phyloP scores from a whole-genome alignment of 257 asterid species.

The Nicotiana sylvestris region DNA sequence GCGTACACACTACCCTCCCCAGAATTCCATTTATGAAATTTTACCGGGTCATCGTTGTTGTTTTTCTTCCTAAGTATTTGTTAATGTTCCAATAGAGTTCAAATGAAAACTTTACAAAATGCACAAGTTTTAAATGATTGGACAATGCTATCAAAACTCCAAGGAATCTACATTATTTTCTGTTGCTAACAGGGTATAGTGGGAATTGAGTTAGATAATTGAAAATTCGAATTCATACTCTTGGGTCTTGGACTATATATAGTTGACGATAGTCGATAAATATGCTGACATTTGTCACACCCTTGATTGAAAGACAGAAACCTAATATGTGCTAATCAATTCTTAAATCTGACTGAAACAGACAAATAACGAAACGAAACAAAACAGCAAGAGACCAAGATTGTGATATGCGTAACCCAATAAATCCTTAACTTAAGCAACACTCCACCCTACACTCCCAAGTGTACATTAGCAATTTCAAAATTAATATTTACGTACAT shows the following conservation, averaged over 20 bases:
- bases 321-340: neutral
- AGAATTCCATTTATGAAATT: no score
- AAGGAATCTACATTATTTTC: no score
- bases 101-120: no score
- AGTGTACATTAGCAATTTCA: slow-evolving; percentile 39
- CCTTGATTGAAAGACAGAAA: neutral
- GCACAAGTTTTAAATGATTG: no score
- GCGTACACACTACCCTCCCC: no score
- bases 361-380: neutral
- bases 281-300: neutral
- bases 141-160: neutral
- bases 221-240: neutral
- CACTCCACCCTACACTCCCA: slow-evolving; percentile 12
- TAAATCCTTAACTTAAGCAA: neutral
- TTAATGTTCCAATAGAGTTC: no score
- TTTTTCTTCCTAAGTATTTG: no score
- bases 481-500: neutral
- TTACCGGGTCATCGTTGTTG: no score
- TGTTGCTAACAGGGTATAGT: neutral
- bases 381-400: neutral
- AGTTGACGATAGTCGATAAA: neutral
- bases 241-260: neutral
- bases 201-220: neutral
- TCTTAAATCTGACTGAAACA: neutral
- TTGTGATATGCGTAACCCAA: neutral